Evolutionary conservation across 1,284 basidiomycete genomes (phyloP).

Genomic region (Puccinia horiana): DNA sequence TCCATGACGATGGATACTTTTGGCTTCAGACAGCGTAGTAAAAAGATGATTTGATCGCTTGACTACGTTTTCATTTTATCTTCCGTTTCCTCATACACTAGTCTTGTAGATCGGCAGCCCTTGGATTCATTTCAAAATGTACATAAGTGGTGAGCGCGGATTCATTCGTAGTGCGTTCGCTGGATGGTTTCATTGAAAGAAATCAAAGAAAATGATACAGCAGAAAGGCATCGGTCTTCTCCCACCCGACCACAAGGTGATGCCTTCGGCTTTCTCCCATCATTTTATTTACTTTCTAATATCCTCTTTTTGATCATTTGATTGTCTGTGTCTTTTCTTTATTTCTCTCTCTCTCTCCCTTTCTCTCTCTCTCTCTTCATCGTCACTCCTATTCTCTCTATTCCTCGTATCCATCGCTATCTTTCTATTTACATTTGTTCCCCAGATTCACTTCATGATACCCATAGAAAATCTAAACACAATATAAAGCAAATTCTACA

Average conservation of each 20-base stretch:
- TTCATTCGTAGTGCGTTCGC: neutral
- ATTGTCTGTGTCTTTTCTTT: neutral
- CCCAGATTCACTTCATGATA: neutral
- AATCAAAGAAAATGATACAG: neutral
- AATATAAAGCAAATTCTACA: neutral
- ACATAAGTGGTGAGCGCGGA: neutral
- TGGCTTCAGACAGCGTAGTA: slow-evolving; percentile 42
- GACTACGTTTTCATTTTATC: neutral
- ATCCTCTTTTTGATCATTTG: neutral
- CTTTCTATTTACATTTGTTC: neutral
- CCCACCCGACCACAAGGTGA: neutral
- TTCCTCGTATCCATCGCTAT: neutral
- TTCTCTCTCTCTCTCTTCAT: neutral
- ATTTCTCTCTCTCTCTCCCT: neutral
- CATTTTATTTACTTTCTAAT: neutral
- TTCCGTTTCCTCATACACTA: neutral
- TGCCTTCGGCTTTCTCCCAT: neutral
- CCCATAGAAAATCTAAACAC: neutral
- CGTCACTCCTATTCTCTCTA: neutral
- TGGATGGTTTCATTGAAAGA: neutral
- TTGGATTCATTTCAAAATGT: slow-evolving; percentile 6
- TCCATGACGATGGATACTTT: slow-evolving; percentile 37
- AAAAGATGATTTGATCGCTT: slow-evolving; percentile 42
- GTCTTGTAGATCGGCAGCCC: slow-evolving; percentile 22
- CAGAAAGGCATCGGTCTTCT: neutral